Evolutionary conservation across 176 grass and related monocot genomes (phyloP), one percentile per base, ranked within the genome.

Genomic region (Zizania latifolia): DNA sequence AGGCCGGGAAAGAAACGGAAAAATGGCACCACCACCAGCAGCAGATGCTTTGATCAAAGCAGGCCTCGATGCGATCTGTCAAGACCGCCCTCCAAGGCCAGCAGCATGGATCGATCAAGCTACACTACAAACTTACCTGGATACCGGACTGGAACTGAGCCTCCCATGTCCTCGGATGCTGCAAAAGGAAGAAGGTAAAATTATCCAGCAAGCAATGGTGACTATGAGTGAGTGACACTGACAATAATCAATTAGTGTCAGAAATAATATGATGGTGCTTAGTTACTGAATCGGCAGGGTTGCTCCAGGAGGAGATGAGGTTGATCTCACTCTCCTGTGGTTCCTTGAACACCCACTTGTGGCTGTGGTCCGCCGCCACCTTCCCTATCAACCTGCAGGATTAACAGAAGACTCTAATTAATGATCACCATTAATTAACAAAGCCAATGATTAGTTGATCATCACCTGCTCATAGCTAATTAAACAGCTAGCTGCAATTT

Each of bases 121-220:
- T 40, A 1, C 0, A 80, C 81, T 78, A 45, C 22, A 27, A 60
- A 38, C 70, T 80, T 75, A 99, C 92, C 92, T 94, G 77, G 68
- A 99, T 82, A 29, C 92, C 96, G 23, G 87, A 89, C 84, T 94
- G 89, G 82, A 94, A 99, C 82, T 99, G 96, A 76, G 92, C 89
- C 57, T 99, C 96, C 92, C 96, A 95, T 79, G 96, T 99, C 84
- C 91, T 99, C 77, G 96, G 96, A 74, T 88, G 87, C 96, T 99
- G 88, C 57, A 70, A 70, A 31, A 1, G 38, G 55, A 16, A 43
- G 13, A 10, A 63, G 46, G n/a, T n/a, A n/a, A n/a, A n/a, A n/a
- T n/a, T n/a, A n/a, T n/a, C n/a, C n/a, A n/a, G n/a, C n/a, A n/a
- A n/a, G 26, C 51, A 62, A 27, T 30, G 23, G 38, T 19, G n/a